phyloP scores from a whole-genome alignment of 805 yeast genomes.

The Ogataea ramenticola region DNA sequence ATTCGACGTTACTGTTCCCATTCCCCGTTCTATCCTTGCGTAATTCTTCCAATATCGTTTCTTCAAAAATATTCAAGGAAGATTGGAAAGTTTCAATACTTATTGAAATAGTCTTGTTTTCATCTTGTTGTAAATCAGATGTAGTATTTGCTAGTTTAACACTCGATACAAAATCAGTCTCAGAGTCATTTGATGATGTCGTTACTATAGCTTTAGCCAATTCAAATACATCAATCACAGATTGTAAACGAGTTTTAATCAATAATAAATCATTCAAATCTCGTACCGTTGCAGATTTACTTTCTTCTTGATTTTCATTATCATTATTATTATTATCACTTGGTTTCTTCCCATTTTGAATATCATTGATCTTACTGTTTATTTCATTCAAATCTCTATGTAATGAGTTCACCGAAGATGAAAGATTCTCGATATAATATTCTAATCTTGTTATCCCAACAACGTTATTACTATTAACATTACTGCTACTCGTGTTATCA shows the following conservation, averaged over 20 bases:
- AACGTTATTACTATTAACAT: slow-evolving; percentile 5
- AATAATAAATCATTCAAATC: slow-evolving; percentile 36
- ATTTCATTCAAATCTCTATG: slow-evolving; percentile 37
- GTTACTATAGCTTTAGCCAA: slow-evolving; percentile 33
- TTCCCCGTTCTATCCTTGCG: slow-evolving; percentile 18
- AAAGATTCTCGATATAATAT: slow-evolving; percentile 55
- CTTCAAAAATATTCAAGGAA: slow-evolving; percentile 38
- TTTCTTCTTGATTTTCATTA: slow-evolving; percentile 4
- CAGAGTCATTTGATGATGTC: slow-evolving; percentile 22
- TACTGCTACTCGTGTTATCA: too few species aligned
- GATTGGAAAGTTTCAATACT: slow-evolving; percentile 22
- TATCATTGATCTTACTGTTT: slow-evolving; percentile 16
- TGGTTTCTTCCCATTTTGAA: slow-evolving; percentile 1
- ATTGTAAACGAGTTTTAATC: slow-evolving; percentile 37
- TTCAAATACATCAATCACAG: slow-evolving; percentile 41
- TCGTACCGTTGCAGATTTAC: slow-evolving; percentile 16
- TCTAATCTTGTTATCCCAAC: slow-evolving; percentile 51
- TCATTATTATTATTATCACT: too few species aligned
- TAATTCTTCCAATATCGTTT: slow-evolving; percentile 38
- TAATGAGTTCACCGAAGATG: slow-evolving; percentile 50
- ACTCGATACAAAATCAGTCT: slow-evolving; percentile 2
- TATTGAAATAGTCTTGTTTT: slow-evolving; percentile 2
- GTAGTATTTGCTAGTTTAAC: slow-evolving; percentile 8
- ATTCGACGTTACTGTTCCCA: slow-evolving; percentile 15
- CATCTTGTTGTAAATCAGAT: background rate